Percentiles rank a stretch among this genome's conserved stretches.
phyloP scores from a whole-genome alignment of 2,329 filamentous ascomycete species.

The Venturia effusa region DNA sequence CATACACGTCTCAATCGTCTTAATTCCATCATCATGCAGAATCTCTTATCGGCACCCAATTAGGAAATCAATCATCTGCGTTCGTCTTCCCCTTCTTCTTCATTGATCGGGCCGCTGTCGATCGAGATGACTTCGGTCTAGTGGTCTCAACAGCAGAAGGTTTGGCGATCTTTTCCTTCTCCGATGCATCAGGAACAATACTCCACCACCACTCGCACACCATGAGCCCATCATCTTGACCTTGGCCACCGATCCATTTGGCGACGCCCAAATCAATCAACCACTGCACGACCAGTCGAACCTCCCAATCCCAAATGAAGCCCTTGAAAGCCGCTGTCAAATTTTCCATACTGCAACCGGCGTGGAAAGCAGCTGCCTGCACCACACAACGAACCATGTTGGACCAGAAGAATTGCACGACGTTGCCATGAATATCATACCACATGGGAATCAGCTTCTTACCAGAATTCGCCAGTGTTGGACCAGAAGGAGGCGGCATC shows the following conservation, averaged over 20 bases:
- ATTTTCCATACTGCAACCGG: constrained; percentile 26
- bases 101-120: not conserved
- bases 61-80: not conserved
- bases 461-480: constrained; percentile 13
- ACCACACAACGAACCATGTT: constrained; percentile 30
- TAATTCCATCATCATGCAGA: not conserved
- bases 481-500: not conserved
- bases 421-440: constrained; percentile 35
- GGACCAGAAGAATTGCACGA: constrained; percentile 30
- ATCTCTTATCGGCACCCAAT: not conserved
- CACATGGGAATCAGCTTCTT: constrained; percentile 27
- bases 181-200: constrained; percentile 1
- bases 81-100: not conserved
- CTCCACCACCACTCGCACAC: constrained; percentile 11
- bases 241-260: constrained; percentile 1
- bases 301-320: constrained; percentile 31
- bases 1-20: not conserved
- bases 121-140: not conserved
- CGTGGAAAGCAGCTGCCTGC: constrained; percentile 30
- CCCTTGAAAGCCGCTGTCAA: constrained; percentile 29
- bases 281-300: constrained; percentile 31
- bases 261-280: constrained; percentile 20
- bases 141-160: not conserved
- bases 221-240: not conserved
- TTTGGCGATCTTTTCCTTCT: not conserved